Percentiles rank a stretch among this genome's conserved stretches.
These are phyloP conservation scores for Lachnellula hyalina DNA, from an alignment of 2,329 filamentous ascomycete genomes.

Conservation along the genomic window DNA sequence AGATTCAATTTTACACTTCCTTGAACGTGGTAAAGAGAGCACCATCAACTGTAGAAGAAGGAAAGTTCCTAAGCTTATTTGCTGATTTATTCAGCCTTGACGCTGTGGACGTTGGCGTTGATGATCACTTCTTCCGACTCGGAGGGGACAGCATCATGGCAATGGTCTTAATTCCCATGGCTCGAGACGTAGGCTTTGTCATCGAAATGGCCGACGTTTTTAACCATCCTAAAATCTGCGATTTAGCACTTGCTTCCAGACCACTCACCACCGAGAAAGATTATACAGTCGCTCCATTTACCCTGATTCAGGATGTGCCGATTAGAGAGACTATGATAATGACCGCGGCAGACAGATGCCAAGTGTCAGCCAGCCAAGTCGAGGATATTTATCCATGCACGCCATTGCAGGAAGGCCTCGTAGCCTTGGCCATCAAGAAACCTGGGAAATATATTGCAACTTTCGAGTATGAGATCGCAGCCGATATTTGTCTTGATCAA, in stretches of 20 bases:
- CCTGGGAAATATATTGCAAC: neutral
- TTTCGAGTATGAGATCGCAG: neutral
- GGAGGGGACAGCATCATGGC: slow-evolving; percentile 32
- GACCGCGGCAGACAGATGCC: neutral
- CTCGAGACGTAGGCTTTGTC: slow-evolving; percentile 23
- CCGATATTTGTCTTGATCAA: neutral
- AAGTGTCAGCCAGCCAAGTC: slow-evolving; percentile 6
- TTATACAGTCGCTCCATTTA: neutral
- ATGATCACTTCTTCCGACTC: slow-evolving; percentile 35
- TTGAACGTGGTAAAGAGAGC: neutral
- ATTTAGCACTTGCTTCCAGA: slow-evolving; percentile 34
- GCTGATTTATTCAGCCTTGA: neutral
- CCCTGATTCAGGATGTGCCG: neutral
- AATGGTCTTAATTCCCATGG: slow-evolving; percentile 39
- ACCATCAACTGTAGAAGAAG: neutral
- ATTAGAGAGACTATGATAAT: neutral
- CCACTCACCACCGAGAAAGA: neutral
- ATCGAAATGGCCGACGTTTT: slow-evolving; percentile 41
- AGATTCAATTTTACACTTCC: neutral
- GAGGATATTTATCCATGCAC: slow-evolving; percentile 36
- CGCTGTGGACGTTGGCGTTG: slow-evolving; percentile 7
- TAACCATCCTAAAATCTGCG: slow-evolving; percentile 33
- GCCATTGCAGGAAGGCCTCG: slow-evolving; percentile 33
- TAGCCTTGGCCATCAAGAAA: slow-evolving; percentile 30
- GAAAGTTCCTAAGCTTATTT: slow-evolving; percentile 6